Conservation (phyloP, 345 rosid genomes). For the Rhodamnia argentea region DNA sequence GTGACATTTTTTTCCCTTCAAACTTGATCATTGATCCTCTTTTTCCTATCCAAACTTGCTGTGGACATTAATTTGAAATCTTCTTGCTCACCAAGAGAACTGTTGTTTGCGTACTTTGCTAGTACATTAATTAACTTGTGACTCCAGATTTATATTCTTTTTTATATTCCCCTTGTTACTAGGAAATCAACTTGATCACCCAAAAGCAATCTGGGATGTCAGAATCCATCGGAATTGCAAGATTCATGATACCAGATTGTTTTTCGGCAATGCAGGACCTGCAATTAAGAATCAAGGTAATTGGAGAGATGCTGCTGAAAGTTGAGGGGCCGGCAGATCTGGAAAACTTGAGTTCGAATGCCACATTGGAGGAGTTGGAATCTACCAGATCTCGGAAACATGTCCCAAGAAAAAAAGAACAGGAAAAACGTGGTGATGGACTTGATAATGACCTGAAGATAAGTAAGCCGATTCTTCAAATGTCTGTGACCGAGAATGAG, state of each 20-base stretch:
- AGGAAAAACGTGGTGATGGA: constrained; percentile 17
- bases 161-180: constrained; percentile 6
- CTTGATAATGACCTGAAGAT: background rate
- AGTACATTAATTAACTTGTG: background rate
- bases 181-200: constrained; percentile 30
- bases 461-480: constrained; percentile 23
- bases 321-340: constrained; percentile 42
- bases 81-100: background rate
- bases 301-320: constrained; percentile 47
- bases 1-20: background rate
- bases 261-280: constrained; percentile 38
- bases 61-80: background rate
- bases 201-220: constrained; percentile 3
- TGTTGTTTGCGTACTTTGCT: background rate
- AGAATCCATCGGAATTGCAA: constrained; percentile 14
- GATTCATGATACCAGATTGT: constrained; percentile 8
- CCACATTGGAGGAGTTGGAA: constrained; percentile 43
- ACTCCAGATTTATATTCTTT: background rate
- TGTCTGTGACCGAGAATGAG: constrained; percentile 9
- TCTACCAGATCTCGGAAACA: constrained; percentile 34
- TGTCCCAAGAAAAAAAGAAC: constrained; percentile 6
- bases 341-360: constrained; percentile 36
- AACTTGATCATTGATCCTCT: background rate
- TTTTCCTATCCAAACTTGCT: background rate
- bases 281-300: constrained; percentile 43